Evolutionary conservation across 192 early-diverging fungal genomes (phyloP).

Genomic region (Blastocladiella britannica): DNA sequence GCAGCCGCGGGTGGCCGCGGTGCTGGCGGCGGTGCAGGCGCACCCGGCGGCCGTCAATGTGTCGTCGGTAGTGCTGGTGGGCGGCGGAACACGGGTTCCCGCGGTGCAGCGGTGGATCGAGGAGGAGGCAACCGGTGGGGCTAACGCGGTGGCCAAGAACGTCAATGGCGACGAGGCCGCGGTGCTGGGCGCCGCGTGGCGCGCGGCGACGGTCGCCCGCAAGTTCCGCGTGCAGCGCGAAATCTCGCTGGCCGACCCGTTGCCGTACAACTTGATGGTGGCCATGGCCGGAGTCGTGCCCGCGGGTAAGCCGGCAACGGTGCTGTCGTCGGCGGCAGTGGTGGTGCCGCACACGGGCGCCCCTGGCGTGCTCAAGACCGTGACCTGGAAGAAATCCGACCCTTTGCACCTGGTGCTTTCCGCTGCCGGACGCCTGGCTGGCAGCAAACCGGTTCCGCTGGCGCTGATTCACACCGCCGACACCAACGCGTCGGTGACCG

Average conservation of each 20-base stretch:
- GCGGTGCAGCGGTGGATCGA: conserved; percentile 51
- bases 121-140: conserved; percentile 32
- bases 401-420: background rate
- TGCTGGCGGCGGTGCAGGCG: conserved; percentile 21
- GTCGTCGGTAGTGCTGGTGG: conserved; percentile 77
- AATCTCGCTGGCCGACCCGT: background rate
- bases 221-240: background rate
- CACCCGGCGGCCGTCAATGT: conserved; percentile 30
- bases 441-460: background rate
- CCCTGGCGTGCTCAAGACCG: background rate
- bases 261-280: background rate
- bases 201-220: background rate
- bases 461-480: background rate
- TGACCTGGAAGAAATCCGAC: background rate
- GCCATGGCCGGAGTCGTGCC: background rate
- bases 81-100: conserved; percentile 78
- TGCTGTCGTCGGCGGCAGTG: too few relatives aligned
- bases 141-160: conserved; percentile 71
- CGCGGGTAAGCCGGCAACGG: too few relatives aligned
- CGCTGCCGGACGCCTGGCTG: background rate
- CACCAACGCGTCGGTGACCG: background rate
- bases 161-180: conserved; percentile 93
- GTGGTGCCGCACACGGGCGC: background rate
- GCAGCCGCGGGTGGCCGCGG: conserved; percentile 38
- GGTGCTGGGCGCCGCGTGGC: conserved; percentile 32